A percentile compares a stretch with the other conserved stretches of the same genome.
phyloP scores from a whole-genome alignment of 2,329 filamentous ascomycete genomes.

The Fusarium marasasianum region DNA sequence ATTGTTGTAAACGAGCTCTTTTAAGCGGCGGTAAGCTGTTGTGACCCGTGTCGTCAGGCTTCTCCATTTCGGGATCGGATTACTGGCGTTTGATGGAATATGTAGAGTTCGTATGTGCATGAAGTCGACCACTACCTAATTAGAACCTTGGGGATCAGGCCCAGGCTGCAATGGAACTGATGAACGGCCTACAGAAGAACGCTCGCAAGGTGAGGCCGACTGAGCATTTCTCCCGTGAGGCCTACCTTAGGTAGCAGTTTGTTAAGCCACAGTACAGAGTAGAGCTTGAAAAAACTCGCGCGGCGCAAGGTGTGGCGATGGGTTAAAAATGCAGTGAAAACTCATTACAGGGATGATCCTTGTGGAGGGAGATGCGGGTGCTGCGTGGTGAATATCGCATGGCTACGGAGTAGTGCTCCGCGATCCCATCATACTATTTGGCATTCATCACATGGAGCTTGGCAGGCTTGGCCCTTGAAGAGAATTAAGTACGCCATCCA shows the following conservation, averaged over 20 bases:
- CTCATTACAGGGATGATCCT: too few relatives aligned
- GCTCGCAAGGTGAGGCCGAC: rapidly evolving
- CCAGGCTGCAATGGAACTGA: rapidly evolving
- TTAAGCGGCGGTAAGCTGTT: not conserved
- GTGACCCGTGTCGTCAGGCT: too few relatives aligned
- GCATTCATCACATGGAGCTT: too few relatives aligned
- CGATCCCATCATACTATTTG: too few relatives aligned
- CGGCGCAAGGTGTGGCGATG: rapidly evolving
- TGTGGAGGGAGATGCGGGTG: too few relatives aligned
- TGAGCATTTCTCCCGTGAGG: not conserved
- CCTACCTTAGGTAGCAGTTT: too few relatives aligned
- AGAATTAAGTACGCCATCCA: too few relatives aligned
- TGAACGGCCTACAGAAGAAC: not conserved
- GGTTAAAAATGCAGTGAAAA: too few relatives aligned
- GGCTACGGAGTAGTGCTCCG: rapidly evolving
- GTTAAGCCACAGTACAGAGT: too few relatives aligned
- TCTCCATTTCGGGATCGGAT: not conserved
- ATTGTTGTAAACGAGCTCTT: not conserved
- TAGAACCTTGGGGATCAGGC: not conserved
- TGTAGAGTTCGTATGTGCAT: rapidly evolving
- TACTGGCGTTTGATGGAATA: not conserved
- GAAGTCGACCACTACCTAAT: not conserved
- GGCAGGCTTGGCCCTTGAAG: too few relatives aligned
- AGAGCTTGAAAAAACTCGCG: too few relatives aligned
- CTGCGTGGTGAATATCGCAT: too few relatives aligned